Percentiles rank a stretch among this genome's conserved stretches.
Conservation (phyloP, 805 yeast genomes). For the Candida methanosorbosa region DNA sequence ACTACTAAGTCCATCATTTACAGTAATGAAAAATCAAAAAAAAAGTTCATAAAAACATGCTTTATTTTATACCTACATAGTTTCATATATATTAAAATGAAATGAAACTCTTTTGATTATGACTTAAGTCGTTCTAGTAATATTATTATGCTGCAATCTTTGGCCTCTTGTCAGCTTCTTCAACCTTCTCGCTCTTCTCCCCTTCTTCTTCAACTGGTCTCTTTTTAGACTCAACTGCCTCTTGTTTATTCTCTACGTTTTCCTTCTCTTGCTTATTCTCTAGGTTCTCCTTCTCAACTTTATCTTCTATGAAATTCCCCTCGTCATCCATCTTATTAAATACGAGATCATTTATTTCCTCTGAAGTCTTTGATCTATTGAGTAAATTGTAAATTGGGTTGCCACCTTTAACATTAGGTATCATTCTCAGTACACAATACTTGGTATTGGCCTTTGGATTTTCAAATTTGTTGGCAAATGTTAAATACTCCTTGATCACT, state of each 20-base stretch:
- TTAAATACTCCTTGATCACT: constrained; percentile 46
- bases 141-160: too few relatives aligned
- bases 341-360: constrained; percentile 34
- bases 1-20: not conserved
- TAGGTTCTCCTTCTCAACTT: not conserved
- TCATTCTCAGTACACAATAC: constrained; percentile 66
- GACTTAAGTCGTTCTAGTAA: too few relatives aligned
- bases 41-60: too few relatives aligned
- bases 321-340: constrained; percentile 26
- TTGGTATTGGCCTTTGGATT: constrained; percentile 71
- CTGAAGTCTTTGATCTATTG: constrained; percentile 45
- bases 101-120: not conserved
- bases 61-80: too few relatives aligned
- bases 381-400: constrained; percentile 46
- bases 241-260: too few relatives aligned
- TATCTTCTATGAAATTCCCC: constrained; percentile 17
- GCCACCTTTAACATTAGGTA: constrained; percentile 37
- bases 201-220: too few relatives aligned
- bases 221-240: too few relatives aligned
- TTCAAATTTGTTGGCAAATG: constrained; percentile 44
- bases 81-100: too few relatives aligned
- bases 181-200: too few relatives aligned
- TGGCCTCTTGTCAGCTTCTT: too few relatives aligned
- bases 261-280: not conserved
- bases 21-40: not conserved